Base-by-base conservation (phyloP, 2,329 filamentous ascomycete genomes). In the Neopestalotiopsis rosae region DNA sequence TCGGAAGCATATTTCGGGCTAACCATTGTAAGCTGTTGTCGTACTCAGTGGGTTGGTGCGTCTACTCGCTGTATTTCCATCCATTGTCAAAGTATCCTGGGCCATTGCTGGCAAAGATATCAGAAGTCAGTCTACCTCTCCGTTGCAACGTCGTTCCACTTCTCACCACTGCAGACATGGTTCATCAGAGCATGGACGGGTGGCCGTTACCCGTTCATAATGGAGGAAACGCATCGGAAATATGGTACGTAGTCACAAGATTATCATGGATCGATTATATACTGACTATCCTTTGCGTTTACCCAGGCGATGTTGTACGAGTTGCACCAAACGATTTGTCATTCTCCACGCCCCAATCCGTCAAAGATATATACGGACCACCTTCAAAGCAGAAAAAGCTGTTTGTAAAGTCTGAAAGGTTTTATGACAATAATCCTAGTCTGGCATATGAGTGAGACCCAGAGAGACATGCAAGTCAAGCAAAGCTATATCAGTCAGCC, bases 311-410 rank as follows among this genome's bases (percentile, higher is more conserved):
- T 1, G 76, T 85, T 1, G 80, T 86, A 14, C 81, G 84, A 6
- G 71, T 82, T 34, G 77, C 77, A 2, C 83, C 84, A 0, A 76
- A 81, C 61, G 80, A 84, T 69, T 74, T 86, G 17, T 80, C 81
- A 1, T 85, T 82, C 73, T 77, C 75, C 64, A 68, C 79, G 77
- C 63, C 76, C 6, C 72, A 76, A 20, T 79, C 80, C 5, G 80
- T 77, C 74, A 74, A 75, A 63, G 80, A 82, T 61, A 79, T 82
- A 61, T 78, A 80, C 69, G 78, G 78, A n/a, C 76, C 71, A 5
- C 62, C 72, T 12, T 69, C 71, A 12, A 73, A 73, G 64, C 65
- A 68, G 2, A 61, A 69, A 10, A 72, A 73, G 68, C 68, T 73
- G 4, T 74, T 73, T 30, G 17, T 63, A 13, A 73, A 73, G 49